Evolutionary conservation across 1,139 yeast species (phyloP).

Genomic region (Saccharomyces pastorianus): DNA sequence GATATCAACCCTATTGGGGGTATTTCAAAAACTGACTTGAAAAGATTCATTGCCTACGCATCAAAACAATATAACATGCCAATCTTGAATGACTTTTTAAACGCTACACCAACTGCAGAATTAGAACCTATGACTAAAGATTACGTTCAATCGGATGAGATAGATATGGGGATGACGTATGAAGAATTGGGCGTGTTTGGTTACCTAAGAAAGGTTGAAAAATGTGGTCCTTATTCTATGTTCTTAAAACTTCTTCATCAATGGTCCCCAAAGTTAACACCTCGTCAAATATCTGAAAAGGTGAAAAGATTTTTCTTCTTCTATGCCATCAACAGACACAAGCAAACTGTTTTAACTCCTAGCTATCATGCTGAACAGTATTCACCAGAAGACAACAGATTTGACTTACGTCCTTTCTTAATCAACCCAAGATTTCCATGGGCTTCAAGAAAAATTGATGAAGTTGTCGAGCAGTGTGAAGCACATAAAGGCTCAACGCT

Average conservation of each 20-base stretch:
- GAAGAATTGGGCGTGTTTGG: conserved; percentile 91
- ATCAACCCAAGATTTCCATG: conserved; percentile 86
- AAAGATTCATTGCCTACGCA: conserved; percentile 77
- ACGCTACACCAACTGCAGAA: conserved; percentile 96
- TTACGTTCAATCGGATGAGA: conserved; percentile 92
- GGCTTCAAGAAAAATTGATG: conserved; percentile 84
- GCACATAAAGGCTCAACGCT: conserved; percentile 30
- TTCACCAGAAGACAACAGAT: conserved; percentile 95
- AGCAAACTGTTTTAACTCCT: conserved; percentile 94
- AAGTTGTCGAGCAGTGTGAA: conserved; percentile 50
- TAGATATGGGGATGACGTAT: conserved; percentile 96
- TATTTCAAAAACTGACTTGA: conserved; percentile 85
- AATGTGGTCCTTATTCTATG: conserved; percentile 95
- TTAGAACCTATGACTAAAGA: conserved; percentile 88
- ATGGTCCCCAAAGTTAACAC: conserved; percentile 81
- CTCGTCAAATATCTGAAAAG: conserved; percentile 80
- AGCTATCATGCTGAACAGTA: conserved; percentile 96
- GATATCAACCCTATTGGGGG: conserved; percentile 98
- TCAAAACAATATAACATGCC: conserved; percentile 62
- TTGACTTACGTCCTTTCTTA: conserved; percentile 87
- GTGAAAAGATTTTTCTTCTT: conserved; percentile 88
- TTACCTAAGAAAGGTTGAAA: conserved; percentile 79
- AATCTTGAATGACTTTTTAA: conserved; percentile 63
- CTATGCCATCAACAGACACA: conserved; percentile 91
- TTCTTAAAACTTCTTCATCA: conserved; percentile 80